phyloP scores from a whole-genome alignment of 2,329 filamentous ascomycete species.

The Amesomyces nigricolor region DNA sequence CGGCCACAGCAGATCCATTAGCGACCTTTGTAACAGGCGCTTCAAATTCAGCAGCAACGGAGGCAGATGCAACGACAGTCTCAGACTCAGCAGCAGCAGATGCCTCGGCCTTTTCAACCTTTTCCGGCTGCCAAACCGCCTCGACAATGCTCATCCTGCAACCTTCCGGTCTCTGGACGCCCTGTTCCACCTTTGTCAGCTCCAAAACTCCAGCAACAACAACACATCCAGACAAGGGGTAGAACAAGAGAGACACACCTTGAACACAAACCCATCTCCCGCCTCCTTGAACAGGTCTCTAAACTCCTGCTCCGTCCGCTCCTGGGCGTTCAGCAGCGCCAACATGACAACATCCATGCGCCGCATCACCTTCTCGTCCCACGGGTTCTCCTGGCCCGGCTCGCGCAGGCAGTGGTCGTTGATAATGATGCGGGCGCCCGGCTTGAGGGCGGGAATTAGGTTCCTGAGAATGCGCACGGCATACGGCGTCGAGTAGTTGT shows the following conservation, averaged over 20 bases:
- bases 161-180: constrained; percentile 27
- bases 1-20: not conserved
- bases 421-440: constrained; percentile 44
- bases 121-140: constrained; percentile 29
- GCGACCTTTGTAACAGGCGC: not conserved
- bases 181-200: constrained; percentile 25
- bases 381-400: constrained; percentile 29
- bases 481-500: constrained; percentile 55
- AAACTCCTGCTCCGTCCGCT: constrained; percentile 41
- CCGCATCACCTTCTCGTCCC: constrained; percentile 36
- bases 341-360: constrained; percentile 43
- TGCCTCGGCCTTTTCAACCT: constrained; percentile 7
- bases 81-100: not conserved
- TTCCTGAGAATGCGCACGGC: constrained; percentile 44
- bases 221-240: not conserved
- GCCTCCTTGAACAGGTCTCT: constrained; percentile 36
- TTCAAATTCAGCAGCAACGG: not conserved
- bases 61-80: not conserved
- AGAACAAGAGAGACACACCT: constrained; percentile 18
- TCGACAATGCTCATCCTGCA: constrained; percentile 36
- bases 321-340: constrained; percentile 38
- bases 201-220: not conserved
- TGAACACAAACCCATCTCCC: constrained; percentile 35
- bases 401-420: constrained; percentile 38
- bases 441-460: constrained; percentile 50